Conservation (phyloP, 2,329 filamentous ascomycete genomes). For the Neofusicoccum kwambonambiense region DNA sequence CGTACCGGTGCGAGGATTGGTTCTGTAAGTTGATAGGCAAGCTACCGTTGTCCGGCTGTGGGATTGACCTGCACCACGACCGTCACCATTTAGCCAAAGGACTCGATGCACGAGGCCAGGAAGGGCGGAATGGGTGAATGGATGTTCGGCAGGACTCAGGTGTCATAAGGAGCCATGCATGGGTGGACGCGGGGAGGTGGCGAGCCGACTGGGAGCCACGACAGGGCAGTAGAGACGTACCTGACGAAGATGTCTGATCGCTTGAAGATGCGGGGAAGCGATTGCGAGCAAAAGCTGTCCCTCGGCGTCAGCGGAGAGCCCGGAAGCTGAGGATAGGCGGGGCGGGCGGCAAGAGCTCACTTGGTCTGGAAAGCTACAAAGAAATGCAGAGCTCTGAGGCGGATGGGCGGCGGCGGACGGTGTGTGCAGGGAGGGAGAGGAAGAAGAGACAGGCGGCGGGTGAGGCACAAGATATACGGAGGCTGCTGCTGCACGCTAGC, state of each 20-base stretch:
- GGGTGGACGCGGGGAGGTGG: background rate
- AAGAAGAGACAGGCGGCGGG: constrained; percentile 23
- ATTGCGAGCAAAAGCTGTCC: constrained; percentile 39
- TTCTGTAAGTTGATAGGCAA: constrained; percentile 19
- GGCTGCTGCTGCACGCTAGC: constrained; percentile 21
- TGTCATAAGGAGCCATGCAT: background rate
- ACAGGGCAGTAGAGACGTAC: constrained; percentile 26
- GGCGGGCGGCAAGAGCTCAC: constrained; percentile 25
- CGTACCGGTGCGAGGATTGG: constrained; percentile 16
- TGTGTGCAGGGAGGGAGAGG: constrained; percentile 35
- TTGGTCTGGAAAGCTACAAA: constrained; percentile 42
- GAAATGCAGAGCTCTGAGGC: constrained; percentile 44
- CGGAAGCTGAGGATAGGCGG: background rate
- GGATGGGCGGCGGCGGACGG: constrained; percentile 36
- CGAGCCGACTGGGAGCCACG: background rate
- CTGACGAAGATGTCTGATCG: constrained; percentile 41
- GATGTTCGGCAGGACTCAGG: background rate
- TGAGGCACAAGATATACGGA: constrained; percentile 23
- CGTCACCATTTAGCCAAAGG: background rate
- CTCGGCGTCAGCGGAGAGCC: background rate
- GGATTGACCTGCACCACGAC: constrained; percentile 12
- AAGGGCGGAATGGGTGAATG: background rate
- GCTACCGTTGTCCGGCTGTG: constrained; percentile 17
- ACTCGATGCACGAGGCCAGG: no score
- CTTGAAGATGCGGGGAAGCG: constrained; percentile 38